Percentiles rank a stretch among this genome's conserved stretches.
These are phyloP conservation scores for Microthlaspi erraticum DNA, from an alignment of 345 rosid genomes.

Conservation along the genomic window DNA sequence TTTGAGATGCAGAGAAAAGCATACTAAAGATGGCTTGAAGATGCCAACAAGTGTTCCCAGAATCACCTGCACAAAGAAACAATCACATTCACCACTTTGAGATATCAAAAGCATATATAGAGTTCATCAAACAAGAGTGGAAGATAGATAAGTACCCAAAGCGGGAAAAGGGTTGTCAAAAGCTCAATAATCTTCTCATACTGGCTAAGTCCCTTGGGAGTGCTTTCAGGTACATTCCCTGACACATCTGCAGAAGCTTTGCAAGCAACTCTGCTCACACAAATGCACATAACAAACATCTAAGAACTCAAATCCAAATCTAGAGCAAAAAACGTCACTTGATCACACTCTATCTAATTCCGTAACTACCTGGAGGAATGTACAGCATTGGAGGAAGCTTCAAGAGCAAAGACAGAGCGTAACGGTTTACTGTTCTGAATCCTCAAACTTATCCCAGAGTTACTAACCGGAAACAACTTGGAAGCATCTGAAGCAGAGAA, in stretches of 20 bases:
- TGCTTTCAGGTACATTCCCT: slow-evolving; percentile 62
- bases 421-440: slow-evolving; percentile 43
- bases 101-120: slow-evolving; percentile 12
- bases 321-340: neutral
- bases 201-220: slow-evolving; percentile 59
- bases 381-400: slow-evolving; percentile 31
- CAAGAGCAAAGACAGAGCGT: slow-evolving; percentile 49
- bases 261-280: slow-evolving; percentile 53
- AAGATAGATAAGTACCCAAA: slow-evolving; percentile 65
- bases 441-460: slow-evolving; percentile 45
- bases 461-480: slow-evolving; percentile 42
- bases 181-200: slow-evolving; percentile 85
- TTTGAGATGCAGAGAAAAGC: slow-evolving; percentile 19
- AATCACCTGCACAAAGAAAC: slow-evolving; percentile 60
- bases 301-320: neutral
- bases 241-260: slow-evolving; percentile 68
- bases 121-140: slow-evolving; percentile 17
- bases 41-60: slow-evolving; percentile 90
- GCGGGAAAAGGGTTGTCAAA: slow-evolving; percentile 86
- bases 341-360: neutral
- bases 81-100: slow-evolving; percentile 20
- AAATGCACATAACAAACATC: neutral
- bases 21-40: slow-evolving; percentile 89
- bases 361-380: slow-evolving; percentile 57
- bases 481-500: slow-evolving; percentile 50